phyloP scores from a whole-genome alignment of 2,329 filamentous ascomycete genomes.

The Dryadomyces sulphureus region DNA sequence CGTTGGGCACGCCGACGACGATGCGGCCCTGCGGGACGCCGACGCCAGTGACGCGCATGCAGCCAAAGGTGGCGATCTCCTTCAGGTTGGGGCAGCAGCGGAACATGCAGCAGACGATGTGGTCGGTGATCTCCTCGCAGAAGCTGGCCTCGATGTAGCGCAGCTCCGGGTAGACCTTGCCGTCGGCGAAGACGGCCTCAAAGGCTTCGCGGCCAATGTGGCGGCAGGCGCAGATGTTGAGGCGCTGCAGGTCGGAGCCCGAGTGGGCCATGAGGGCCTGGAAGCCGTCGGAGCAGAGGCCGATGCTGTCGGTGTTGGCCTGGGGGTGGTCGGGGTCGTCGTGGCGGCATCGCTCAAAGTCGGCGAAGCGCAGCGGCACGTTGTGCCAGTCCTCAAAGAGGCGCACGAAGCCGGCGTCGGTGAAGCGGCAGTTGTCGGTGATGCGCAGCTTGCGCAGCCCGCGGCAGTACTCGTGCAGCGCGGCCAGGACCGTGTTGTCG shows the following conservation, averaged over 20 bases:
- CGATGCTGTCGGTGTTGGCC: slow-evolving; percentile 49
- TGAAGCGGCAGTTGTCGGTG: slow-evolving; percentile 59
- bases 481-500: slow-evolving; percentile 54
- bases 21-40: slow-evolving; percentile 39
- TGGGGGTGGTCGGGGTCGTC: slow-evolving; percentile 57
- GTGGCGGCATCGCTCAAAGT: slow-evolving; percentile 65
- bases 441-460: slow-evolving; percentile 65
- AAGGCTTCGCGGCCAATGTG: slow-evolving; percentile 64
- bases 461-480: slow-evolving; percentile 56
- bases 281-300: slow-evolving; percentile 64
- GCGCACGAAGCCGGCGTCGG: slow-evolving; percentile 55
- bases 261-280: slow-evolving; percentile 75
- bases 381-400: slow-evolving; percentile 71
- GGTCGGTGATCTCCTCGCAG: slow-evolving; percentile 51
- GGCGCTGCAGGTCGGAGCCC: slow-evolving; percentile 43
- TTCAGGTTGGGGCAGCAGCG: slow-evolving; percentile 44
- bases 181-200: slow-evolving; percentile 52
- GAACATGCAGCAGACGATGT: slow-evolving; percentile 49
- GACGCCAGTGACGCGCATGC: slow-evolving; percentile 44
- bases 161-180: slow-evolving; percentile 51
- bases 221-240: slow-evolving; percentile 75
- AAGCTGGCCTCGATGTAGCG: slow-evolving; percentile 65
- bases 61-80: slow-evolving; percentile 48
- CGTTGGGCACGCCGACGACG: slow-evolving; percentile 43
- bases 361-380: slow-evolving; percentile 51